Base-by-base conservation (phyloP, 2,329 filamentous ascomycete genomes). In the Chrysoporthe cubensis region DNA sequence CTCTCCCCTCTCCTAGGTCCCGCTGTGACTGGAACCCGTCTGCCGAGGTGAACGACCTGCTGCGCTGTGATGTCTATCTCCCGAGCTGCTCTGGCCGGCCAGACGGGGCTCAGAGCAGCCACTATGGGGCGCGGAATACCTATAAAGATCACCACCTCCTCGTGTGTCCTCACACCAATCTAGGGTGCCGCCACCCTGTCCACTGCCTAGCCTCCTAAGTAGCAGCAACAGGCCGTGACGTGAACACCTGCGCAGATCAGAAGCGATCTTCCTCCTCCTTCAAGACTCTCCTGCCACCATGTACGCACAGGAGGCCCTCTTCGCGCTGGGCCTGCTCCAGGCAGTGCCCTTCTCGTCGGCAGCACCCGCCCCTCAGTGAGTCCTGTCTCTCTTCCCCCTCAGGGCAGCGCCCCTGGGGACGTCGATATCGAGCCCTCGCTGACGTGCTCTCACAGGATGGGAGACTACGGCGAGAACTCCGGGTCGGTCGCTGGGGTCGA, bases 401-500 rank as follows among this genome's bases (percentile, higher is more conserved):
- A 26, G 26, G 26, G 26, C 26, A 26, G 26, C 26, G 26, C 26
- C 26, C 26, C 26, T 26, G 26, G 26, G 26, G 26, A 32, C 8
- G 3, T 44, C 13, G 43, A 21, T 16, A 16, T 7, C 44, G 44
- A 7, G 6, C 14, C 16, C 16, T n/a, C 16, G 7, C 61, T 54
- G 37, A 52, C 46, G 13, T n/a, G 1, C 3, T n/a, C 18, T 13
- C 56, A 1, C 11, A 80, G 79, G 65, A 79, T 82, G 72, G 77
- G 71, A 37, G 66, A 76, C 44, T 81, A 81, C 66, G 81, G 77
- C 6, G 80, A 81, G 65, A 83, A 83, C 67, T 74, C 72, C 1
- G 81, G 80, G 2, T 73, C 79, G 1, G 79, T 83, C 7, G 82
- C 74, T 9, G 82, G 81, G 13, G 74, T 83, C 2, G 72, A 73